Percentiles rank a stretch among this genome's conserved stretches.
Conservation (phyloP, 441 rosid species). For the Gossypium gossypioides region DNA sequence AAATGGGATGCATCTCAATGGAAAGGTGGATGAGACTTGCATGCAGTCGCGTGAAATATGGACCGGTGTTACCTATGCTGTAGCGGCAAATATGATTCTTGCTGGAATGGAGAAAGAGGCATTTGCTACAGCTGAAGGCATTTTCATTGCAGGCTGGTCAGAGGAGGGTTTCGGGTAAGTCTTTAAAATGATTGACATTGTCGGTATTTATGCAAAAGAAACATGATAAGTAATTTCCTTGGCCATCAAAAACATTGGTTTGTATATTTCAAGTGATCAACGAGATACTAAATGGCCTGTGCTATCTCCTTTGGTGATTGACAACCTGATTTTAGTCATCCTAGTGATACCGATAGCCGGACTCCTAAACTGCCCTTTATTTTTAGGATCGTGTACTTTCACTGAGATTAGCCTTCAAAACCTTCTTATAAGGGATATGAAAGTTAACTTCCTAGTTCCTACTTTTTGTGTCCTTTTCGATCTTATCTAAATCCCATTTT, state of each 20-base stretch:
- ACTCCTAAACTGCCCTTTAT: not conserved
- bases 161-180: slow-evolving; percentile 94
- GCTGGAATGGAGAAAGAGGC: slow-evolving; percentile 90
- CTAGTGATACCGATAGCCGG: not conserved
- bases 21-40: slow-evolving; percentile 86
- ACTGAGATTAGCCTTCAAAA: not conserved
- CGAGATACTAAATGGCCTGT: not conserved
- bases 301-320: no score
- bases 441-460: not conserved
- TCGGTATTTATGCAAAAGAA: not conserved
- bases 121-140: slow-evolving; percentile 80
- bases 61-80: slow-evolving; percentile 89
- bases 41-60: slow-evolving; percentile 99
- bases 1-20: slow-evolving; percentile 91
- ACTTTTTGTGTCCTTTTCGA: not conserved
- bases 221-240: not conserved
- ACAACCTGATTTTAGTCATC: not conserved
- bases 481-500: not conserved
- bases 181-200: not conserved
- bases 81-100: slow-evolving; percentile 83
- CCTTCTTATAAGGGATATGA: not conserved
- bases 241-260: not conserved
- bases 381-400: not conserved
- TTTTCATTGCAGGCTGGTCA: slow-evolving; percentile 89
- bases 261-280: not conserved